A percentile compares a stretch with the other conserved stretches of the same genome.
These are phyloP conservation scores for Tetrapyrgos nigripes DNA, from an alignment of 1,284 basidiomycete species.

Conservation along the genomic window DNA sequence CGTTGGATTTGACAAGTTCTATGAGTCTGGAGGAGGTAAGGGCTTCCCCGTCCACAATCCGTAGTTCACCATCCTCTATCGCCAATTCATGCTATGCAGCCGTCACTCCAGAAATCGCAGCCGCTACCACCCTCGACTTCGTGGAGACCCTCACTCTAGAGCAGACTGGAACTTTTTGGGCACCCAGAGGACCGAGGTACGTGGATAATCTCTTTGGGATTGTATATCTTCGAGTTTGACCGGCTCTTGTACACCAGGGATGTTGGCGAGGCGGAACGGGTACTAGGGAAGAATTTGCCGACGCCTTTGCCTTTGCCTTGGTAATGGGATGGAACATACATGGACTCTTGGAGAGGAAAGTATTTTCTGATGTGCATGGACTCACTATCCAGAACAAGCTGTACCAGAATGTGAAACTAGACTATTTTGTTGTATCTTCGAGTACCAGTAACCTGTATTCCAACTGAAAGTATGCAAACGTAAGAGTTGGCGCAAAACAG, in stretches of 20 bases:
- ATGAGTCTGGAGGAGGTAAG: constrained; percentile 48
- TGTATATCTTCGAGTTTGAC: too few relatives aligned
- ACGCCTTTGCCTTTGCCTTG: constrained; percentile 50
- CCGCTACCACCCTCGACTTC: constrained; percentile 45
- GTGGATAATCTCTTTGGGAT: constrained; percentile 16
- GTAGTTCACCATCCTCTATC: neutral
- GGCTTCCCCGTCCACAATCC: neutral
- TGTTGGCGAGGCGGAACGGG: constrained; percentile 51
- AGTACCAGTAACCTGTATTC: too few relatives aligned
- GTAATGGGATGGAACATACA: constrained; percentile 17
- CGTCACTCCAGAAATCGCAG: constrained; percentile 48
- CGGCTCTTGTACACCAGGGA: constrained; percentile 36
- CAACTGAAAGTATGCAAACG: too few relatives aligned
- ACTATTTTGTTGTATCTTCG: too few relatives aligned
- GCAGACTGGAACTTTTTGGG: constrained; percentile 52
- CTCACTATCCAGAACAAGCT: too few relatives aligned
- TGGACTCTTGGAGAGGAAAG: too few relatives aligned
- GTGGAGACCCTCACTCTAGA: constrained; percentile 39
- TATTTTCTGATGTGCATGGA: too few relatives aligned
- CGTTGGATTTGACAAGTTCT: constrained; percentile 51
- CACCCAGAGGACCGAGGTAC: constrained; percentile 47
- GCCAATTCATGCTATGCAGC: constrained; percentile 29
- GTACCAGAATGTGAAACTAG: too few relatives aligned
- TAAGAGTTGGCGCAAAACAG: too few relatives aligned
- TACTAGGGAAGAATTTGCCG: constrained; percentile 46